Evolutionary conservation across 2,329 filamentous ascomycete genomes (phyloP).

Genomic region (Aspergillus sp.): DNA sequence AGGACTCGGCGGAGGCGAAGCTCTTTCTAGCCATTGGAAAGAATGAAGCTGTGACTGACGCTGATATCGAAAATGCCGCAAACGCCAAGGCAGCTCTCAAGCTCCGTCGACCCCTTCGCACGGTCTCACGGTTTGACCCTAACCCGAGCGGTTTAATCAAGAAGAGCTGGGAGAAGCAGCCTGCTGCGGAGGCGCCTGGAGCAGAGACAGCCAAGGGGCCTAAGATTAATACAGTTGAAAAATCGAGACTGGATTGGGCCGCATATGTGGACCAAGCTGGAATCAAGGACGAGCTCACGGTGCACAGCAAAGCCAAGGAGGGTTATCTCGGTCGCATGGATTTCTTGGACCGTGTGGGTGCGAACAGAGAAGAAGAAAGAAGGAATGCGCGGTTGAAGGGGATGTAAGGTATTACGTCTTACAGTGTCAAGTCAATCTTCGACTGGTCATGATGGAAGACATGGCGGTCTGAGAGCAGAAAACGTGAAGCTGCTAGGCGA

Average conservation of each 20-base stretch:
- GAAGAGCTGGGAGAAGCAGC: constrained; percentile 40
- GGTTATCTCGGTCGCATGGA: constrained; percentile 59
- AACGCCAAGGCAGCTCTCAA: constrained; percentile 15
- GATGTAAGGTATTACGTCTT: constrained; percentile 11
- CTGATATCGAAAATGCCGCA: constrained; percentile 16
- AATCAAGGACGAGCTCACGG: constrained; percentile 57
- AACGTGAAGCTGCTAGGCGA: background rate
- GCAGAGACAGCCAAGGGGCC: constrained; percentile 41
- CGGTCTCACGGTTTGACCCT: constrained; percentile 43
- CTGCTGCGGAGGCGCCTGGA: constrained; percentile 16
- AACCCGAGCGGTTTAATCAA: constrained; percentile 40
- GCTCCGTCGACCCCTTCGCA: constrained; percentile 37
- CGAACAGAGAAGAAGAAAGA: constrained; percentile 52
- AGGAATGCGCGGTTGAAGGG: constrained; percentile 47
- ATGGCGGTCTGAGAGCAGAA: too few species aligned
- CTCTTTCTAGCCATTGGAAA: constrained; percentile 44
- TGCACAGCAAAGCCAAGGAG: constrained; percentile 58
- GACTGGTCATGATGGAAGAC: too few species aligned
- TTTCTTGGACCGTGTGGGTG: constrained; percentile 56
- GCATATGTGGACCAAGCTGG: constrained; percentile 59
- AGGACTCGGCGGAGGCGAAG: constrained; percentile 51
- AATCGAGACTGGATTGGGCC: constrained; percentile 62
- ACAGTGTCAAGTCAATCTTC: too few species aligned
- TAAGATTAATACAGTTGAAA: constrained; percentile 64
- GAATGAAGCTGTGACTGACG: constrained; percentile 27